Evolutionary conservation across 495 filamentous ascomycete species (phyloP).

Genomic region (Chlorociboria aeruginascens): DNA sequence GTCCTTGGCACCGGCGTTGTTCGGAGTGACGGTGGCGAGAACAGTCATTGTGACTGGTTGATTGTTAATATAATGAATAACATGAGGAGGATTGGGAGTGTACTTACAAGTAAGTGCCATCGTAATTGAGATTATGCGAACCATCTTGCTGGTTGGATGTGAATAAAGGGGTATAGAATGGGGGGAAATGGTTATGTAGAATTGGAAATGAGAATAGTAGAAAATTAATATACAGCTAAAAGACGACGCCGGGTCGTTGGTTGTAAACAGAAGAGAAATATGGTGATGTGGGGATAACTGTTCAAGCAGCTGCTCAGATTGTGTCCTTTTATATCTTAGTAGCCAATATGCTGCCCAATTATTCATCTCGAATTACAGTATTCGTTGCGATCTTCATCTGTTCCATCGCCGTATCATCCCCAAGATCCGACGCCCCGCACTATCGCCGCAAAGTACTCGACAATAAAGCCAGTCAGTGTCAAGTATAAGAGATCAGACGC

Average conservation of each 20-base stretch:
- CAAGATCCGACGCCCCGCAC: too few species aligned
- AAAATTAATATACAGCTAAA: slow-evolving; percentile 1
- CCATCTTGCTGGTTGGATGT: slow-evolving; percentile 23
- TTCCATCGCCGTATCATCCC: too few species aligned
- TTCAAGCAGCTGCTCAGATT: background rate
- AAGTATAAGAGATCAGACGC: too few species aligned
- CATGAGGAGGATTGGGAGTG: background rate
- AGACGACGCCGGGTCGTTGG: slow-evolving; percentile 22
- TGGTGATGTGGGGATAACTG: background rate
- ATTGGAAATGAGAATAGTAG: background rate
- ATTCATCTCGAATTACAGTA: too few species aligned
- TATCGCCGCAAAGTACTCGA: too few species aligned
- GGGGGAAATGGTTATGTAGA: background rate
- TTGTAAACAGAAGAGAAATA: background rate
- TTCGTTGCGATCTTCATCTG: too few species aligned
- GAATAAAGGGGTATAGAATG: slow-evolving; percentile 2
- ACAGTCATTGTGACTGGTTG: slow-evolving; percentile 22
- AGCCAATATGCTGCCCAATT: too few species aligned
- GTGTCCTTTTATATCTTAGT: too few species aligned
- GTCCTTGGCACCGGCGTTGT: slow-evolving; percentile 30
- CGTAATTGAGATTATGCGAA: slow-evolving; percentile 23
- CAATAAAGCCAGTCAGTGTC: too few species aligned
- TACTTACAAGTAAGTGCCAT: slow-evolving; percentile 22
- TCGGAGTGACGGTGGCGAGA: slow-evolving; percentile 25
- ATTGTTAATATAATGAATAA: background rate